These are phyloP conservation scores for Schizophyllum amplum DNA, from an alignment of 1,284 basidiomycete species.

Conservation along the genomic window DNA sequence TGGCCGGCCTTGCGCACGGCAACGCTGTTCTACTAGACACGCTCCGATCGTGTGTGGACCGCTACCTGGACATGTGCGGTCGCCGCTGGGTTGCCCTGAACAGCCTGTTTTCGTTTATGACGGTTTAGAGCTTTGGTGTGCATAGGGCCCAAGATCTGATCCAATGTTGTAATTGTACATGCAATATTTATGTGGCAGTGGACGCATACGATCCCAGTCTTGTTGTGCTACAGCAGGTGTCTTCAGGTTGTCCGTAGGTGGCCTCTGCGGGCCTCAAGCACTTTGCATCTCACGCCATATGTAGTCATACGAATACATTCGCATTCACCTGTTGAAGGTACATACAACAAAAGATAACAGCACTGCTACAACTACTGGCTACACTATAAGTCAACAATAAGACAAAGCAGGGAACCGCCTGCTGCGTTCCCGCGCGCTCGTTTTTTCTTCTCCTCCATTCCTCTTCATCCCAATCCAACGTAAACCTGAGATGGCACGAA, in stretches of 20 bases:
- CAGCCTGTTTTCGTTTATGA: conserved; percentile 75
- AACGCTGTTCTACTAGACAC: conserved; percentile 44
- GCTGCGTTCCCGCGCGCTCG: not conserved
- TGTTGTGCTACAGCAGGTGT: too few relatives aligned
- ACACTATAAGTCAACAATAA: not conserved
- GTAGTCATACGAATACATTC: not conserved
- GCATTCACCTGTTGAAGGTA: not conserved
- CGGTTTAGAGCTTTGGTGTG: conserved; percentile 18
- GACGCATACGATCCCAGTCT: too few relatives aligned
- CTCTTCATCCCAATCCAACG: not conserved
- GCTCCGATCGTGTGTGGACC: conserved; percentile 56
- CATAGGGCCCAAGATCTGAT: not conserved
- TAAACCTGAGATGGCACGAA: not conserved
- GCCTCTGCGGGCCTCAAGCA: too few relatives aligned
- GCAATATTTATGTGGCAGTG: not conserved
- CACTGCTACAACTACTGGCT: not conserved
- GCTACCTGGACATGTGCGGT: conserved; percentile 78
- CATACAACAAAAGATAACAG: not conserved
- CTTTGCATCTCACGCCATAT: too few relatives aligned
- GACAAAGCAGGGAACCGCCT: not conserved
- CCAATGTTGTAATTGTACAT: not conserved
- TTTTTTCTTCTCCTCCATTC: not conserved
- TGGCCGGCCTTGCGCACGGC: conserved; percentile 37
- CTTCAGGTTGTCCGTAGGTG: too few relatives aligned
- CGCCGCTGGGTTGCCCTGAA: conserved; percentile 81